These are phyloP conservation scores for Zychaea mexicana DNA, from an alignment of 371 early-diverging fungal genomes.

Conservation along the genomic window DNA sequence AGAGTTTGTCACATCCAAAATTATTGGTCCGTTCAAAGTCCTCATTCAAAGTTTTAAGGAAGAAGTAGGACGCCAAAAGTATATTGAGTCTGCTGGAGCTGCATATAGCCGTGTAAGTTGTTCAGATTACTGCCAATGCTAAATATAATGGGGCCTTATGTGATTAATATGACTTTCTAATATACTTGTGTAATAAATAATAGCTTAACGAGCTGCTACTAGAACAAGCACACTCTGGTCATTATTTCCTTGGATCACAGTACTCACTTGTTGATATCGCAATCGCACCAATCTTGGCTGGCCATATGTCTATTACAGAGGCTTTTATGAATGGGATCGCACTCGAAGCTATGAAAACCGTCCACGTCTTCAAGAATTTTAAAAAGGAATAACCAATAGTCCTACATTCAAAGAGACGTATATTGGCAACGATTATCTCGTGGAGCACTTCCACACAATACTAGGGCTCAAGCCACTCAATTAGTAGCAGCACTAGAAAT, in stretches of 20 bases:
- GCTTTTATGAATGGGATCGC: slow-evolving; percentile 16
- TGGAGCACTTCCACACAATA: not conserved
- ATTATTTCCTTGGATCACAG: slow-evolving; percentile 60
- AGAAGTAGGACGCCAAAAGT: slow-evolving; percentile 18
- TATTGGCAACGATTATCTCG: slow-evolving; percentile 21
- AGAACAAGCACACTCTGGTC: slow-evolving; percentile 52
- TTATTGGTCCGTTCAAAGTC: slow-evolving; percentile 30
- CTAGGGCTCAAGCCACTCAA: not conserved
- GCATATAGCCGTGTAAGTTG: slow-evolving; percentile 34
- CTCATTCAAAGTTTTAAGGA: slow-evolving; percentile 21
- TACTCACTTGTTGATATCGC: slow-evolving; percentile 64
- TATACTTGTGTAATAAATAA: not conserved
- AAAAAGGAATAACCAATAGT: slow-evolving; percentile 26
- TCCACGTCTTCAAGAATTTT: slow-evolving; percentile 35
- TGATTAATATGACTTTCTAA: too few species aligned
- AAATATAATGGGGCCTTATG: too few species aligned
- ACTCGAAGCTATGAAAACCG: slow-evolving; percentile 15
- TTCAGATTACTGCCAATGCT: too few species aligned
- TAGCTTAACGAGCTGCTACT: slow-evolving; percentile 42
- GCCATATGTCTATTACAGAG: slow-evolving; percentile 23
- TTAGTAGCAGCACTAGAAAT: too few species aligned
- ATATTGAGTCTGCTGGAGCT: slow-evolving; percentile 16
- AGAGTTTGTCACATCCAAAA: slow-evolving; percentile 47
- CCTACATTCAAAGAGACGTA: slow-evolving; percentile 32
- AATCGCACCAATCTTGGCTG: slow-evolving; percentile 51